These are phyloP conservation scores for Obelidium mucronatum DNA, from an alignment of 192 early-diverging fungal species.

Conservation along the genomic window DNA sequence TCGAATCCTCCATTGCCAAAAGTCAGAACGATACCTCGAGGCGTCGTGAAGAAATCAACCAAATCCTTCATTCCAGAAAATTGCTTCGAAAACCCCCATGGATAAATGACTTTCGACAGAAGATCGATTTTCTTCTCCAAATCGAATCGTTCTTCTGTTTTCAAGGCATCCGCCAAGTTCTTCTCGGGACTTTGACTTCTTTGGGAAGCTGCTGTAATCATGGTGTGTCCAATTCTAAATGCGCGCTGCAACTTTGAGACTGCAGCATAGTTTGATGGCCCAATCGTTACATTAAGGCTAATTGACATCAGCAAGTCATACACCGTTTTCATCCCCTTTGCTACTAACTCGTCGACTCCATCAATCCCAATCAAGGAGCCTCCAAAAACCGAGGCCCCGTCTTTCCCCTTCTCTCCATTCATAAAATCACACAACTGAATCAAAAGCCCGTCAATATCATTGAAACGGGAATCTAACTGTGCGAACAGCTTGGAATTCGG, in stretches of 20 bases:
- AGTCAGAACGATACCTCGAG: constrained; percentile 18
- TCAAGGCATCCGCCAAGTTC: neutral
- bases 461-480: neutral
- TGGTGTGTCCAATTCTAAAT: neutral
- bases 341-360: neutral
- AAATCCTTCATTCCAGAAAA: constrained; percentile 18
- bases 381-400: constrained; percentile 6
- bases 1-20: constrained; percentile 29
- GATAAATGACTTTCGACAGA: neutral
- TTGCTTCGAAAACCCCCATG: constrained; percentile 27
- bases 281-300: neutral
- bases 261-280: constrained; percentile 16
- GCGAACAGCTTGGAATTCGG: constrained; percentile 9
- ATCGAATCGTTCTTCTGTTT: neutral
- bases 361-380: neutral
- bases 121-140: neutral
- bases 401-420: constrained; percentile 11
- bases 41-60: constrained; percentile 8
- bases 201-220: neutral
- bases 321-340: neutral
- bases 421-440: constrained; percentile 8
- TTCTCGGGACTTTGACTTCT: neutral
- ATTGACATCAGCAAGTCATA: neutral
- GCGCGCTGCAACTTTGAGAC: constrained; percentile 6
- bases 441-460: neutral